Conservation (phyloP, 495 filamentous ascomycete species). For the Podospora pseudoanserina region DNA sequence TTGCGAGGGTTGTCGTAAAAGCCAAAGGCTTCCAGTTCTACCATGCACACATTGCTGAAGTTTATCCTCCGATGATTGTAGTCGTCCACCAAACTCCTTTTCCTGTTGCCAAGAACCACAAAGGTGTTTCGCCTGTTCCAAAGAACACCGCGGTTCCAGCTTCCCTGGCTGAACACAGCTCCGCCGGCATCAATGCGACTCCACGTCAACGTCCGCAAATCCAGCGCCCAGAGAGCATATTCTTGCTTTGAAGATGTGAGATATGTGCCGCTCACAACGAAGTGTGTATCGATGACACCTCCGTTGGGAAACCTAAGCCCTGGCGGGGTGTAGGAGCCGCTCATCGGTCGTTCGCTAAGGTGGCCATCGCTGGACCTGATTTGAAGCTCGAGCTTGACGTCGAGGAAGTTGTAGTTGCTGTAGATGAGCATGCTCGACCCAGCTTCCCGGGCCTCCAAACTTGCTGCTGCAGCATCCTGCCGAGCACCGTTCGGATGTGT, state of each 20-base stretch:
- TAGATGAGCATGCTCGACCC: slow-evolving; percentile 92
- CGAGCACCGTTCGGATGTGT: slow-evolving; percentile 28
- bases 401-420: slow-evolving; percentile 97
- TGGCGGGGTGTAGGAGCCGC: slow-evolving; percentile 78
- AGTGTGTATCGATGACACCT: slow-evolving; percentile 88
- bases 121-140: slow-evolving; percentile 93
- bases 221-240: slow-evolving; percentile 94
- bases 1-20: slow-evolving; percentile 90
- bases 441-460: slow-evolving; percentile 53
- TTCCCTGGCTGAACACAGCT: slow-evolving; percentile 87
- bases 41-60: slow-evolving; percentile 92
- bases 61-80: slow-evolving; percentile 98
- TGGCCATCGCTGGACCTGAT: slow-evolving; percentile 80
- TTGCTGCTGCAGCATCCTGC: slow-evolving; percentile 36
- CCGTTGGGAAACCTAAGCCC: slow-evolving; percentile 94
- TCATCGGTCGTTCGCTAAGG: slow-evolving; percentile 83
- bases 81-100: slow-evolving; percentile 91
- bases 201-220: slow-evolving; percentile 84
- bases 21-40: slow-evolving; percentile 94
- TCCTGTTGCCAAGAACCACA: slow-evolving; percentile 89
- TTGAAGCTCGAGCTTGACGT: slow-evolving; percentile 93
- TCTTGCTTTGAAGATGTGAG: slow-evolving; percentile 96
- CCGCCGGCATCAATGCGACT: slow-evolving; percentile 94
- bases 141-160: slow-evolving; percentile 91
- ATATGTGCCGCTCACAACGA: slow-evolving; percentile 95